phyloP scores from a whole-genome alignment of 371 early-diverging fungal species.

The Rhizopus microsporus region DNA sequence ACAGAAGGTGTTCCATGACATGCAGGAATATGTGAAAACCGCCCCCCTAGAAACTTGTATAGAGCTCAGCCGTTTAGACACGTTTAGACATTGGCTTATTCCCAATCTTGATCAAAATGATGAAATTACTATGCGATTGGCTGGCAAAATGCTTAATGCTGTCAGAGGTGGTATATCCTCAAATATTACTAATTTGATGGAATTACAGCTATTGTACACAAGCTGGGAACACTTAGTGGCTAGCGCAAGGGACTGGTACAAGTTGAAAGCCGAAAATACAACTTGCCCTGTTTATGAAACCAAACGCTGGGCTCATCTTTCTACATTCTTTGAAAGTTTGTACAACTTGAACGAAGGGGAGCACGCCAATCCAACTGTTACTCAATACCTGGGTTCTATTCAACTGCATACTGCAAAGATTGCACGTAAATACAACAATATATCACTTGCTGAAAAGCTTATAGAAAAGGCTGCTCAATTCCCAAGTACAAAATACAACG shows the following conservation, averaged over 20 bases:
- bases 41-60: slow-evolving; percentile 26
- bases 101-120: background rate
- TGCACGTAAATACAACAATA: slow-evolving; percentile 35
- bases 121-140: slow-evolving; percentile 5
- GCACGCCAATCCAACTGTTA: background rate
- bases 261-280: background rate
- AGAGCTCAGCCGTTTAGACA: slow-evolving; percentile 18
- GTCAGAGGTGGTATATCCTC: slow-evolving; percentile 23
- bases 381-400: slow-evolving; percentile 6
- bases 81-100: slow-evolving; percentile 23
- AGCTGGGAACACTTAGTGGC: slow-evolving; percentile 15
- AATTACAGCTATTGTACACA: slow-evolving; percentile 26
- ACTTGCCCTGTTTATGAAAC: slow-evolving; percentile 23
- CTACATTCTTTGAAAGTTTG: slow-evolving; percentile 16
- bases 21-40: slow-evolving; percentile 9
- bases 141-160: slow-evolving; percentile 18
- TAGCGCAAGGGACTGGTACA: slow-evolving; percentile 24
- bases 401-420: slow-evolving; percentile 32
- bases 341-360: background rate
- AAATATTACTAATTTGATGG: slow-evolving; percentile 24
- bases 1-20: background rate
- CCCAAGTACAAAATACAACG: slow-evolving; percentile 15
- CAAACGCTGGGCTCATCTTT: slow-evolving; percentile 31
- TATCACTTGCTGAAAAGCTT: slow-evolving; percentile 19
- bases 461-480: slow-evolving; percentile 15